Evolutionary conservation across 257 asterid genomes (phyloP), one percentile per base, ranked within the genome.

Genomic region (Knoxia roxburghii): DNA sequence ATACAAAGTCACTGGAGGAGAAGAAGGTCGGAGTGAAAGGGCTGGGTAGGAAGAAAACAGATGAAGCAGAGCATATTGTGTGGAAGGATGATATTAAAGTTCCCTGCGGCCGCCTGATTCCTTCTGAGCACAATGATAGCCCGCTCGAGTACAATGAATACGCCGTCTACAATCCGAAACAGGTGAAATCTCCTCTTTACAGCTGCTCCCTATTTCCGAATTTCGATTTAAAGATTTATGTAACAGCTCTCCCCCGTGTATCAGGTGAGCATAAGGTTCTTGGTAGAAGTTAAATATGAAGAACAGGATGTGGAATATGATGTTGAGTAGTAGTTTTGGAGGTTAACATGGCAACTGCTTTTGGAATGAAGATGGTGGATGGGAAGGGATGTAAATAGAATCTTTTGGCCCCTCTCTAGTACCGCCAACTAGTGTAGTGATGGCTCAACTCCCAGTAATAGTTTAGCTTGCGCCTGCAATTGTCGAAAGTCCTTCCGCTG

Each of bases 81-180:
- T 94, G 99, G 99, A 83, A 82, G 64, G 90, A 83, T 23, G 86
- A 87, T 58, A 81, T 94, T 30, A 87, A 79, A 72, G 93, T 94
- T 58, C 99, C 96, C 0, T 83, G 95, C 17, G 99, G 99, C 5
- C 68, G 39, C 23, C 73, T 94, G 54, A 57, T 84, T 51, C 83
- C 83, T 0, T 90, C 97, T 0, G 87, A 78, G 29, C 71, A 84
- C 68, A 79, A 76, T 66, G 89, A 86, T 12, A 90, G 99, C 56
- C 77, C 68, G 4, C 89, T 90, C 0, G 96, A 87, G 73, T 90
- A 84, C 75, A 82, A 88, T 2, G 97, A 94, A 61, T 90, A 88
- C 40, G 99, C 99, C 0, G 87, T 94, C 9, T 94, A 88, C 35
- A 81, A 90, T 68, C 93, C 97, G 10, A 72, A 85, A 12, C 87